Evolutionary conservation across 176 grass and related monocot genomes (phyloP).

Genomic region (Olyra latifolia): DNA sequence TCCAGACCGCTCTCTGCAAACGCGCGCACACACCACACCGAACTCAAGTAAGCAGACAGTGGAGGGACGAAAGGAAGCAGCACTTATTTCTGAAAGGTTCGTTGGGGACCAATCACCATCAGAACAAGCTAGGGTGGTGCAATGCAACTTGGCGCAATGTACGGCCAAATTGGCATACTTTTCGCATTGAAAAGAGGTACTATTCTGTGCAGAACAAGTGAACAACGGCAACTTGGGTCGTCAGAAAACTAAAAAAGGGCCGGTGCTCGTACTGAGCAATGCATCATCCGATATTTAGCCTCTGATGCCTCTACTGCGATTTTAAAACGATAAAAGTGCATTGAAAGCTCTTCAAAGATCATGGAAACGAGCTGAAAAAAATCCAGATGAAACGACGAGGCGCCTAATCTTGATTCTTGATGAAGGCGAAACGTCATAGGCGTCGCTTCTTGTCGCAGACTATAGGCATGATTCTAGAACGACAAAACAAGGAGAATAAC

Average conservation of each 20-base stretch:
- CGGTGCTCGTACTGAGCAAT: conserved; percentile 20
- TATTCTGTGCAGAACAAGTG: conserved; percentile 26
- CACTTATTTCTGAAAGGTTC: conserved; percentile 37
- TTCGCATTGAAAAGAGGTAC: conserved; percentile 4
- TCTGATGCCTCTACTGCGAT: neutral
- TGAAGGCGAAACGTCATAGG: conserved; percentile 5
- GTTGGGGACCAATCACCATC: conserved; percentile 36
- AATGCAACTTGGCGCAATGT: conserved; percentile 55
- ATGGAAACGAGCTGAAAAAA: neutral
- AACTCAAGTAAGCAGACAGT: conserved; percentile 20
- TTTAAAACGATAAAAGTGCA: conserved; percentile 23
- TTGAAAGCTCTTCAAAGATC: conserved; percentile 2
- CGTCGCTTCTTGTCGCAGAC: conserved; percentile 15
- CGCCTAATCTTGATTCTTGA: conserved; percentile 32
- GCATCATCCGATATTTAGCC: conserved; percentile 27
- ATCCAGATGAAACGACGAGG: neutral
- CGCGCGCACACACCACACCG: conserved; percentile 16
- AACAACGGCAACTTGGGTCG: conserved; percentile 34
- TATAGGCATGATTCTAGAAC: neutral
- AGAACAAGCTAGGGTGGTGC: conserved; percentile 20
- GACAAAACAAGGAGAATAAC: neutral
- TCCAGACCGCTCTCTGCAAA: conserved; percentile 24
- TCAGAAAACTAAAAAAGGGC: conserved; percentile 7
- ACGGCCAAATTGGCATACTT: conserved; percentile 43
- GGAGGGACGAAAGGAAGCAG: neutral